Evolutionary conservation across 345 rosid species (phyloP), one percentile per base, ranked within the genome.

Genomic region (Orychophragmus violaceus): DNA sequence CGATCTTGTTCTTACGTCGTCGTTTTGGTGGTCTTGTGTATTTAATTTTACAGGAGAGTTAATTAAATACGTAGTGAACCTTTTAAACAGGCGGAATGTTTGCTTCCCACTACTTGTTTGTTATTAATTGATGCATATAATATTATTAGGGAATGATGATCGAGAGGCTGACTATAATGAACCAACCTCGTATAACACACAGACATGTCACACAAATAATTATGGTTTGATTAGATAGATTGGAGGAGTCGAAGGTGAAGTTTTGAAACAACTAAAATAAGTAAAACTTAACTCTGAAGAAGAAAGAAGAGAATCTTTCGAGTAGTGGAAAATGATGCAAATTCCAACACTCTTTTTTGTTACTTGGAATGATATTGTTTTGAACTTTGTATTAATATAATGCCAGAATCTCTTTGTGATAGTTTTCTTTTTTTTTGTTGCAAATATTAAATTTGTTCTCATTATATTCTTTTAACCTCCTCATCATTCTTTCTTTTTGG

Each of bases 291-390:
- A 59, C 22, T 64, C 5, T 7, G 14, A 32, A 39, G 30, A 52
- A 11, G 23, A 55, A 4, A 51, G 29, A 10, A 22, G 48, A 41
- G 77, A 73, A 73, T 73, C 72, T 72, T 59, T 73, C 49, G 72
- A 73, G 46, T 66, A 65, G 72, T 65, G 72, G 63, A 41, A 65
- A 56, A 73, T 70, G 53, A 73, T 81, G 69, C 75, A 78, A 63
- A 76, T 74, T 69, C 82, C 81, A 71, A 76, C 58, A 68, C 58
- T 76, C 33, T 66, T 19, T 45, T 45, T 19, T 23, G 6, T 41
- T 16, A 41, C 6, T 41, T 16, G 48, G n/a, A n/a, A n/a, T 41
- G 48, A 41, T 41, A n/a, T n/a, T n/a, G n/a, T n/a, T n/a, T n/a
- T n/a, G n/a, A n/a, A n/a, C n/a, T n/a, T n/a, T n/a, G n/a, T n/a